Evolutionary conservation across 2,329 filamentous ascomycete genomes (phyloP).

Genomic region (Atkinsonella hypoxylon): DNA sequence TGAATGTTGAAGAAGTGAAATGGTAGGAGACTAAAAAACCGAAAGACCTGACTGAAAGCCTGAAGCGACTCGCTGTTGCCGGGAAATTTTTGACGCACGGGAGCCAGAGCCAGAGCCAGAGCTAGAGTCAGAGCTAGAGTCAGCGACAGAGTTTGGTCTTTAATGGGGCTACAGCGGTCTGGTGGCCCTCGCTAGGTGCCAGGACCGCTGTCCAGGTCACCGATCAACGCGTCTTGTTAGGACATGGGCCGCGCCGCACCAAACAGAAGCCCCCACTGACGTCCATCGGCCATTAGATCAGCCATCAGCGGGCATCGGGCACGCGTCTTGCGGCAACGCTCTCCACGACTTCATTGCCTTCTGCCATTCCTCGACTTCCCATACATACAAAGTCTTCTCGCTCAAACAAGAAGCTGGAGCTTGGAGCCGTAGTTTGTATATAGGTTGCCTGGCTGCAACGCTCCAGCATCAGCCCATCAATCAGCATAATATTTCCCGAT

Average conservation of each 20-base stretch:
- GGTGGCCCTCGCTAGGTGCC: not conserved
- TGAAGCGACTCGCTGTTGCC: constrained; percentile 2
- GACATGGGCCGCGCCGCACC: not conserved
- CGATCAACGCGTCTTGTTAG: constrained; percentile 4
- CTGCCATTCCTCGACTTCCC: not conserved
- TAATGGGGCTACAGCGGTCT: too few species aligned
- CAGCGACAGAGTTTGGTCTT: too few species aligned
- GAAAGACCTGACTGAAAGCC: too few species aligned
- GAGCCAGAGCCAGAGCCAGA: too few species aligned
- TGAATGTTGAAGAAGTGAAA: too few species aligned
- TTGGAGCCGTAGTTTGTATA: not conserved
- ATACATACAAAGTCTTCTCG: not conserved
- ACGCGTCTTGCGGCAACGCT: not conserved
- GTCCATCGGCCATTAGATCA: not conserved
- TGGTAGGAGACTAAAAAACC: too few species aligned
- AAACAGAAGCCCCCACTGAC: not conserved
- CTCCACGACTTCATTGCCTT: not conserved
- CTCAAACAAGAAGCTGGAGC: not conserved
- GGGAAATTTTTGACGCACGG: constrained; percentile 4
- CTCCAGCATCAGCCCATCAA: not conserved
- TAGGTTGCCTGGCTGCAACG: not conserved
- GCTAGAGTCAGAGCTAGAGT: too few species aligned
- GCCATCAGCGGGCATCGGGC: not conserved
- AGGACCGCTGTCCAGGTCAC: not conserved
- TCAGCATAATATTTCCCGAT: too few species aligned